Percentiles rank a stretch among this genome's conserved stretches.
Evolutionary conservation across 225 moss, liverwort and hornwort species (phyloP).

Genomic region (Climacium dendroides): DNA sequence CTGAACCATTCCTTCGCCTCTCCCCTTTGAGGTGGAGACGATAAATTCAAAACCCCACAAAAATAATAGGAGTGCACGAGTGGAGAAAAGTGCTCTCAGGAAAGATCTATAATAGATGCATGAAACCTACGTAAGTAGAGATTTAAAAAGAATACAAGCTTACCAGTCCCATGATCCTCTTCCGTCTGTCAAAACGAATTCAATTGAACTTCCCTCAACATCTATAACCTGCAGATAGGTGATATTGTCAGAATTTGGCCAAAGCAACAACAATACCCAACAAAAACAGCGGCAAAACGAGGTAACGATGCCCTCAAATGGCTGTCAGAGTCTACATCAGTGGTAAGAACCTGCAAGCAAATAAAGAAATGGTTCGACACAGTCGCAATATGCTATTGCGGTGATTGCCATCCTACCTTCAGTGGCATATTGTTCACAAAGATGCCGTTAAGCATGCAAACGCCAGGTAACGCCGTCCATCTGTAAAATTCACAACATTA

Average conservation of each 20-base stretch:
- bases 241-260: neutral
- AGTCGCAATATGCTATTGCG: neutral
- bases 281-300: neutral
- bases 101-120: neutral
- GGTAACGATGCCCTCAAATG: neutral
- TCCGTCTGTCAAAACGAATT: constrained; percentile 66
- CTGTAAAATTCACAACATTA: constrained; percentile 3
- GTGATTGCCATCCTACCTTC: constrained; percentile 21
- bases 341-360: neutral
- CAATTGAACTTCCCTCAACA: constrained; percentile 37
- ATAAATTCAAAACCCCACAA: neutral
- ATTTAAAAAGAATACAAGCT: neutral
- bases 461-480: constrained; percentile 57
- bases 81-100: neutral
- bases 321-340: neutral
- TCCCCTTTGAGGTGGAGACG: too few relatives aligned
- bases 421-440: constrained; percentile 36
- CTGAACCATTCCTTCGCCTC: neutral
- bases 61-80: too few relatives aligned
- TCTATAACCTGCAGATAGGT: constrained; percentile 31
- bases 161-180: constrained; percentile 73
- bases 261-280: neutral
- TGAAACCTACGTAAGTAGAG: neutral
- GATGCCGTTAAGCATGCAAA: constrained; percentile 45
- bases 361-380: neutral